These are phyloP conservation scores for Rhododendron ferrugineum DNA, from an alignment of 148 eudicot genomes.

Conservation along the genomic window DNA sequence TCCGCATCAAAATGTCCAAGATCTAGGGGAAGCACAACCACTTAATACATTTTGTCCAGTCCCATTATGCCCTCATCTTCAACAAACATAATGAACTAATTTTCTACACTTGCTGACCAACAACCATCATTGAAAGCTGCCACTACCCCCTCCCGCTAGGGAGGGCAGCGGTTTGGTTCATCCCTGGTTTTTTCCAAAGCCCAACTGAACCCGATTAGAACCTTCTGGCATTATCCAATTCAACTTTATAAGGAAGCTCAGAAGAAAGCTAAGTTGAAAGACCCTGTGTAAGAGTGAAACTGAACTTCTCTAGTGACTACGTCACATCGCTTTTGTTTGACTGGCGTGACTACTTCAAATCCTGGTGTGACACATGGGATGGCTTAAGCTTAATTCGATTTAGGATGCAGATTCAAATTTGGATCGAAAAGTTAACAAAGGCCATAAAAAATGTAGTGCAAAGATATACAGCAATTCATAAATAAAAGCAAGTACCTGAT, in stretches of 20 bases:
- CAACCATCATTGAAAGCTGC: not conserved
- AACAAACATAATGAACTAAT: not conserved
- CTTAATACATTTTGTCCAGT: not conserved
- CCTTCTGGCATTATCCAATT: not conserved
- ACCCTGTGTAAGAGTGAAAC: too few species aligned
- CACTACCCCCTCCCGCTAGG: not conserved
- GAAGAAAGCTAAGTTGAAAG: not conserved
- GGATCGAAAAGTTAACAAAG: not conserved
- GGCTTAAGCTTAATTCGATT: not conserved
- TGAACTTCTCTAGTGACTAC: not conserved
- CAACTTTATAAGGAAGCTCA: not conserved
- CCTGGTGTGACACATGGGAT: not conserved
- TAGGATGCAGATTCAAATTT: not conserved
- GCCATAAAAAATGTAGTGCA: not conserved
- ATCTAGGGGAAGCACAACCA: not conserved
- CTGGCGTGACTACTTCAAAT: not conserved
- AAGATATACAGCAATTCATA: not conserved
- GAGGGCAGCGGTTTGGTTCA: not conserved
- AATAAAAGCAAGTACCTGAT: conserved; percentile 51
- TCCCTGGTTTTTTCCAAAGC: not conserved
- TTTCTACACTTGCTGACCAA: not conserved
- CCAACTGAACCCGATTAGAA: not conserved
- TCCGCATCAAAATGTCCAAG: not conserved
- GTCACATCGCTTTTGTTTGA: not conserved
- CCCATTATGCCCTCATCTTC: not conserved